A percentile compares a stretch with the other conserved stretches of the same genome.
These are phyloP conservation scores for Fomitopsis pulvina DNA, from an alignment of 768 basidiomycete genomes.

Conservation along the genomic window DNA sequence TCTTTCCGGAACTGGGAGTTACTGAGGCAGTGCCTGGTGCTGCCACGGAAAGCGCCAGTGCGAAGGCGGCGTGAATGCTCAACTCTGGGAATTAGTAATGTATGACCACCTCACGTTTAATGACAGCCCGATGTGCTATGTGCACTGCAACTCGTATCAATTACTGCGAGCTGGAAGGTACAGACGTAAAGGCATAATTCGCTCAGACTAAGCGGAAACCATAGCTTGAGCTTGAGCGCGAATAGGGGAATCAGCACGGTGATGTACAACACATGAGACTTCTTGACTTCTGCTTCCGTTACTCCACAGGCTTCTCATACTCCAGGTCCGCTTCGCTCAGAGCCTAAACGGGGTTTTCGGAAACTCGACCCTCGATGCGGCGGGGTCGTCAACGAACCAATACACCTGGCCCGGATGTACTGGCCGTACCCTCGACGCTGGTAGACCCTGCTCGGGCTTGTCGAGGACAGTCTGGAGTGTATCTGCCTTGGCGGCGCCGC, in stretches of 20 bases:
- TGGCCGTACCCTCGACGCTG: conserved; percentile 77
- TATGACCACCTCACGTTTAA: neutral
- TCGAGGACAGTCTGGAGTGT: conserved; percentile 72
- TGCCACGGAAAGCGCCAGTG: neutral
- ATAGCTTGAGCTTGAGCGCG: neutral
- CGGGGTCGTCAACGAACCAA: conserved; percentile 93
- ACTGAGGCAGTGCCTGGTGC: conserved; percentile 8
- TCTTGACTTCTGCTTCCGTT: conserved; percentile 1
- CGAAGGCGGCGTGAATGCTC: neutral
- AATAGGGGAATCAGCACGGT: neutral
- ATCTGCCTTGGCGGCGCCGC: conserved; percentile 78
- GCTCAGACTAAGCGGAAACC: too few relatives aligned
- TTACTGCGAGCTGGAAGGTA: too few relatives aligned
- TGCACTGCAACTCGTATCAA: conserved; percentile 2
- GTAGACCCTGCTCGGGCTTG: conserved; percentile 70
- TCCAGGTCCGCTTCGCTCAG: conserved; percentile 20
- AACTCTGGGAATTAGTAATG: neutral
- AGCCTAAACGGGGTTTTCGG: conserved; percentile 51
- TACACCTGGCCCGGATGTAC: conserved; percentile 77
- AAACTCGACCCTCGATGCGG: conserved; percentile 57
- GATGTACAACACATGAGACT: conserved; percentile 16
- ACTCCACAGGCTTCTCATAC: neutral
- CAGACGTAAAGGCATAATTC: too few relatives aligned
- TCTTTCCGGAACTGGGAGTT: conserved; percentile 76
- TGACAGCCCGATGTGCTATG: neutral